Evolutionary conservation across 768 basidiomycete genomes (phyloP).

Genomic region (Lentinula lateritia): DNA sequence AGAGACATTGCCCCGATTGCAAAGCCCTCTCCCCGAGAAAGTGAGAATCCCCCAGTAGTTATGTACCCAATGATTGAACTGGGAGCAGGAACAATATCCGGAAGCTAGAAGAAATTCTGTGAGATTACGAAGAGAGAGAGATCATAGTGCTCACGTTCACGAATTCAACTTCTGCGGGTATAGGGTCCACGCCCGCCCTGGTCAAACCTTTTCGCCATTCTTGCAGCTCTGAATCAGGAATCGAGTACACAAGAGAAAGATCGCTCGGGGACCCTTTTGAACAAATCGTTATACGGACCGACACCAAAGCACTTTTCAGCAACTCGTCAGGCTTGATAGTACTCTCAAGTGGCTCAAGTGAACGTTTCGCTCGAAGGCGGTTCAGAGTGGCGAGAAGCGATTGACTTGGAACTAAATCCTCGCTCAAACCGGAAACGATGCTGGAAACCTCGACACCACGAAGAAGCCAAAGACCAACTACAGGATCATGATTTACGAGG

Average conservation of each 20-base stretch:
- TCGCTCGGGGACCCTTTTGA: constrained; percentile 71
- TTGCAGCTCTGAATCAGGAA: constrained; percentile 49
- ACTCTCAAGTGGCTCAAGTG: constrained; percentile 31
- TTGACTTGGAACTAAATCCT: constrained; percentile 33
- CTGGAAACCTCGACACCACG: constrained; percentile 45
- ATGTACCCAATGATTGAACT: constrained; percentile 70
- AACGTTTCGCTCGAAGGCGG: constrained; percentile 50
- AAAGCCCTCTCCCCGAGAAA: constrained; percentile 71
- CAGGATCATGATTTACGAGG: constrained; percentile 15
- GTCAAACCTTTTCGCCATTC: constrained; percentile 36
- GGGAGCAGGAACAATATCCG: constrained; percentile 33
- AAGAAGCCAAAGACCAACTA: constrained; percentile 59
- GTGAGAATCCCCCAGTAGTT: constrained; percentile 79
- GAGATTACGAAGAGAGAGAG: neutral
- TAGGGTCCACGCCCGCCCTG: constrained; percentile 17
- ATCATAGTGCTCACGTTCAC: neutral
- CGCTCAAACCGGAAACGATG: constrained; percentile 37
- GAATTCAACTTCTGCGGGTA: constrained; percentile 22
- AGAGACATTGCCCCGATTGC: constrained; percentile 74
- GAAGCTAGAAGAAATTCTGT: constrained; percentile 30
- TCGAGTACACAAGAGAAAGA: constrained; percentile 63
- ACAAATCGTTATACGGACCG: constrained; percentile 56
- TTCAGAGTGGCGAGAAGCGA: constrained; percentile 53
- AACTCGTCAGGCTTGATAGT: constrained; percentile 35
- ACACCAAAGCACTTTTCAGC: constrained; percentile 58